Base-by-base conservation (phyloP, 208 protist species). In the Acanthamoeba culbertsoni region DNA sequence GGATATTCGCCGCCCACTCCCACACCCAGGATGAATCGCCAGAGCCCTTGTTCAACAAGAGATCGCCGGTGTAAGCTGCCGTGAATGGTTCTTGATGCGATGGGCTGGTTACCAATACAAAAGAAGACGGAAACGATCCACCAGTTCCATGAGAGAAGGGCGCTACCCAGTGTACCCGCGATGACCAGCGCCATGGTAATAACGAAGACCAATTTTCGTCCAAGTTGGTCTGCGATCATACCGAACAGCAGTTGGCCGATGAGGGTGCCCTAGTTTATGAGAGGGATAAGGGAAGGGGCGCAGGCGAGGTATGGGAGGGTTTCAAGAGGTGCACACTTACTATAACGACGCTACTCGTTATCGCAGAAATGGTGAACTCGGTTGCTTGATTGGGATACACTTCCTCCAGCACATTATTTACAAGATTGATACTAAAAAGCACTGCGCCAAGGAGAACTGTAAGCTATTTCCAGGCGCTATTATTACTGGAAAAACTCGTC, bases 1-100 rank as follows among this genome's bases (percentile, higher is more conserved):
- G 96, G 96, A 59, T 97, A 97, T 18, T 97, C 96, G n/a, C 96
- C 96, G 48, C 96, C 96, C 37, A 97, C 89, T 7, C 95, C 95
- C 46, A 97, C 75, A 10, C 96, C 96, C 7, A 96, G 55, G 6
- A 95, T 48, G 2, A 95, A 92, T 31, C 96, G 62, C 86, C 82
- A 96, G 2, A 96, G n/a, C 1, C 92, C 46, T 20, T 95, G 31
- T 28, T 48, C 12, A 37, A 28, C 65, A 37, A 20, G 62, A 35
- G 46, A 92, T 94, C 14, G 48, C 57, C 40, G 63, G 62, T 73
- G n/a, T 16, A 59, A 26, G n/a, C n/a, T 16, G n/a, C 18, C 53
- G 14, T 59, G 53, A 0, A 5, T 16, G 18, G 53, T 26, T 26
- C 53, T 59, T 26, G 7, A 16, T 23, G 23, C 0, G 53, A 59